Evolutionary conservation across 805 yeast species (phyloP).

Genomic region (Cyberlindnera meyerae): DNA sequence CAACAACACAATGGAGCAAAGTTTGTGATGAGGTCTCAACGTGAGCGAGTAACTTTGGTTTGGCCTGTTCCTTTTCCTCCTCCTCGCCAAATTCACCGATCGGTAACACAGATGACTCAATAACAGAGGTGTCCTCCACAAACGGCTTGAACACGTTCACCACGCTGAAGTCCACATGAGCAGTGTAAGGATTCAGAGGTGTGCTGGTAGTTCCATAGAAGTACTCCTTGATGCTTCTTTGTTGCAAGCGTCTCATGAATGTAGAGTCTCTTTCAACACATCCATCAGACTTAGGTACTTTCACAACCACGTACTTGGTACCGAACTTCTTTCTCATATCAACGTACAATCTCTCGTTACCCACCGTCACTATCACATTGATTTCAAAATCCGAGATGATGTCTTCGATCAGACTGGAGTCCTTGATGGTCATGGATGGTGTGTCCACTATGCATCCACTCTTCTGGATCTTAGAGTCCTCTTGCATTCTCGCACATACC

Average conservation of each 20-base stretch:
- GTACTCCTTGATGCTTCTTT: slow-evolving; percentile 75
- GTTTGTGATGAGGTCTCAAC: slow-evolving; percentile 46
- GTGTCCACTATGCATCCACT: slow-evolving; percentile 73
- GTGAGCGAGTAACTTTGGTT: slow-evolving; percentile 22
- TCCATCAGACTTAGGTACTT: slow-evolving; percentile 70
- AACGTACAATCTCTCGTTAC: slow-evolving; percentile 63
- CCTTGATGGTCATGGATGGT: slow-evolving; percentile 54
- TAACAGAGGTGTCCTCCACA: slow-evolving; percentile 9
- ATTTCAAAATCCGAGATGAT: slow-evolving; percentile 57
- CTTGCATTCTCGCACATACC: slow-evolving; percentile 41
- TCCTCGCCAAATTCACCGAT: slow-evolving; percentile 24
- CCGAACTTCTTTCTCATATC: slow-evolving; percentile 52
- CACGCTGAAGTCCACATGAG: slow-evolving; percentile 62
- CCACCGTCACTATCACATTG: slow-evolving; percentile 62
- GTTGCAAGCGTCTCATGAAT: slow-evolving; percentile 66
- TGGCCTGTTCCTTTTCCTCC: slow-evolving; percentile 26
- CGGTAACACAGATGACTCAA: slow-evolving; percentile 24
- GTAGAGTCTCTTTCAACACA: slow-evolving; percentile 69
- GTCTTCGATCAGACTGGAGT: slow-evolving; percentile 46
- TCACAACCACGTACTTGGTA: slow-evolving; percentile 39
- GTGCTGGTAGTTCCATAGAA: slow-evolving; percentile 73
- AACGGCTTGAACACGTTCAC: slow-evolving; percentile 58
- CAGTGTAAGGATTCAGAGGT: slow-evolving; percentile 79
- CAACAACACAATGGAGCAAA: slow-evolving; percentile 73
- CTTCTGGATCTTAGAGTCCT: slow-evolving; percentile 39